Evolutionary conservation across 441 rosid species (phyloP).

Genomic region (Francoa sonchifolia): DNA sequence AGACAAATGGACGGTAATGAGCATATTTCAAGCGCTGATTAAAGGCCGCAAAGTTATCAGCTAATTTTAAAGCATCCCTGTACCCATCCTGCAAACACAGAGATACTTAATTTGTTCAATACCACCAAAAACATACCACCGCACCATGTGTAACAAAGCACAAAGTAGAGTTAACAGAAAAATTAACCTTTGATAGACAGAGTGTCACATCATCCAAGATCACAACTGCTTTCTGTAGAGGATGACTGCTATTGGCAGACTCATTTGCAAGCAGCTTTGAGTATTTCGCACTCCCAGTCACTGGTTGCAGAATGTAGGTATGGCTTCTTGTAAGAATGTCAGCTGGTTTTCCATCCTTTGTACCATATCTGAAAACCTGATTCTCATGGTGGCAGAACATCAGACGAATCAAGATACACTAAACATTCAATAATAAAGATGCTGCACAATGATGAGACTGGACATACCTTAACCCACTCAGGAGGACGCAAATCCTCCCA

Average conservation of each 20-base stretch:
- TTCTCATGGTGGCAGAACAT: conserved; percentile 13
- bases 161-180: conserved; percentile 10
- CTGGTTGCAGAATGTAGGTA: conserved; percentile 84
- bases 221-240: conserved; percentile 75
- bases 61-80: conserved; percentile 78
- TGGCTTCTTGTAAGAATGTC: conserved; percentile 45
- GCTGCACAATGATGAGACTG: neutral
- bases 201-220: conserved; percentile 93
- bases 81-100: conserved; percentile 65
- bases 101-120: conserved; percentile 14
- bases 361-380: conserved; percentile 85
- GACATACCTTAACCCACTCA: conserved; percentile 88
- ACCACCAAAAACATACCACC: conserved; percentile 13
- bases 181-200: conserved; percentile 79
- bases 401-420: conserved; percentile 8
- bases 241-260: conserved; percentile 31
- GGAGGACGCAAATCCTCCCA: conserved; percentile 87
- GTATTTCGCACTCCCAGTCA: conserved; percentile 85
- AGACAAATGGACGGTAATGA: conserved; percentile 76
- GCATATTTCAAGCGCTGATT: conserved; percentile 83
- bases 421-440: neutral
- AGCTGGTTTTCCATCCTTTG: conserved; percentile 73
- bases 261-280: conserved; percentile 40
- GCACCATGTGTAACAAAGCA: conserved; percentile 9
- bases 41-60: conserved; percentile 86